Conservation (phyloP, 495 filamentous ascomycete genomes). For the Talaromyces wortmannii region DNA sequence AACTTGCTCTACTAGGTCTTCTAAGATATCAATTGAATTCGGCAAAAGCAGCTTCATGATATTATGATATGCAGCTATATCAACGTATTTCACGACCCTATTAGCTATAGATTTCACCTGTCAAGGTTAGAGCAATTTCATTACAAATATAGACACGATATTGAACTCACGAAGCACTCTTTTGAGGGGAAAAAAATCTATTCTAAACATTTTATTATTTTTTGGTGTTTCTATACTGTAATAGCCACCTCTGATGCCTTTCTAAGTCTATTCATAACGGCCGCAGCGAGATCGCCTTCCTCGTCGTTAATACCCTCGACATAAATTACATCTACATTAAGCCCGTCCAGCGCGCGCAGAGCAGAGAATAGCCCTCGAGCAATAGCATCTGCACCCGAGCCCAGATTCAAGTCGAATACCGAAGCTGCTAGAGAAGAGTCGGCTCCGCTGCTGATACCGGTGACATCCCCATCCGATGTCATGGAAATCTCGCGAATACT, state of each 20-base stretch:
- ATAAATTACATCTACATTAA: constrained; percentile 75
- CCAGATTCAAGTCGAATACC: constrained; percentile 52
- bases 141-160: too few species aligned
- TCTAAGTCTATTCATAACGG: constrained; percentile 90
- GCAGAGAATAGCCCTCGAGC: constrained; percentile 83
- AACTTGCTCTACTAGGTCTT: neutral
- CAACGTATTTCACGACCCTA: too few species aligned
- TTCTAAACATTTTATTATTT: neutral
- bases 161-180: too few species aligned
- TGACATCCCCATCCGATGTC: neutral
- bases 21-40: neutral
- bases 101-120: too few species aligned
- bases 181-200: neutral
- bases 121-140: too few species aligned
- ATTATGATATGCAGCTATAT: neutral
- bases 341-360: constrained; percentile 74
- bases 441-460: neutral
- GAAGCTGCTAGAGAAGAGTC: constrained; percentile 13
- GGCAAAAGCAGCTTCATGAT: neutral
- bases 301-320: constrained; percentile 80
- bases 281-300: constrained; percentile 76
- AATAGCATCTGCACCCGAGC: constrained; percentile 60
- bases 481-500: neutral
- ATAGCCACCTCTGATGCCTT: constrained; percentile 67
- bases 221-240: constrained; percentile 16